phyloP scores from a whole-genome alignment of 306 rosid genomes.

The Gillenia trifoliata region DNA sequence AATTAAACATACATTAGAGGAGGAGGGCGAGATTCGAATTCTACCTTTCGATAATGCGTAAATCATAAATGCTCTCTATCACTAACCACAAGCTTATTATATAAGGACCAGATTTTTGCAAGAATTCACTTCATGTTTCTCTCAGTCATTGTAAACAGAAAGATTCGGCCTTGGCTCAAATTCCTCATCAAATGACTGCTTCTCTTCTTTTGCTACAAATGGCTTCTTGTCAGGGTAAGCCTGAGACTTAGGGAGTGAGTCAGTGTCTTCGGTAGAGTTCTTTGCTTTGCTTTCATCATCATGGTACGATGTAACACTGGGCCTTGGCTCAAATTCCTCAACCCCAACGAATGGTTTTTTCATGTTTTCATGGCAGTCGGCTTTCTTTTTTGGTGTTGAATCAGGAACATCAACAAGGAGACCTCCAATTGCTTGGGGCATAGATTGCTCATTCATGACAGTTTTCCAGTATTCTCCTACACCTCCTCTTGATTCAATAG shows the following conservation, averaged over 20 bases:
- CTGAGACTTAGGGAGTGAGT: too few relatives aligned
- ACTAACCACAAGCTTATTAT: not conserved
- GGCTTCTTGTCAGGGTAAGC: not conserved
- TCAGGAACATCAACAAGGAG: not conserved
- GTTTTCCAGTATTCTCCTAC: not conserved
- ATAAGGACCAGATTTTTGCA: not conserved
- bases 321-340: conserved; percentile 20
- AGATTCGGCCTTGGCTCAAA: conserved; percentile 3
- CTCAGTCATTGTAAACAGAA: not conserved
- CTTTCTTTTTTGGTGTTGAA: not conserved
- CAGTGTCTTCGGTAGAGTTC: not conserved
- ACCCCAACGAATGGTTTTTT: not conserved
- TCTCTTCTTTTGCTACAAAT: not conserved
- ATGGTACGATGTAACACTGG: not conserved
- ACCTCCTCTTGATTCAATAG: conserved; percentile 13
- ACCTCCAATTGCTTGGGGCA: conserved; percentile 16
- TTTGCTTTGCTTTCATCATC: conserved; percentile 1
- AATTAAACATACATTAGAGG: too few relatives aligned
- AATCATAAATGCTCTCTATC: too few relatives aligned
- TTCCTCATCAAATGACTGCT: not conserved
- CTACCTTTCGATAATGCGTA: too few relatives aligned
- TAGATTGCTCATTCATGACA: conserved; percentile 3
- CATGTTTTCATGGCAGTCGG: conserved; percentile 1
- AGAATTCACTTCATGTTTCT: not conserved
- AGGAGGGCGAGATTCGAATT: too few relatives aligned